Evolutionary conservation across 2,329 filamentous ascomycete genomes (phyloP).

Genomic region (Tympanopsis confertula): DNA sequence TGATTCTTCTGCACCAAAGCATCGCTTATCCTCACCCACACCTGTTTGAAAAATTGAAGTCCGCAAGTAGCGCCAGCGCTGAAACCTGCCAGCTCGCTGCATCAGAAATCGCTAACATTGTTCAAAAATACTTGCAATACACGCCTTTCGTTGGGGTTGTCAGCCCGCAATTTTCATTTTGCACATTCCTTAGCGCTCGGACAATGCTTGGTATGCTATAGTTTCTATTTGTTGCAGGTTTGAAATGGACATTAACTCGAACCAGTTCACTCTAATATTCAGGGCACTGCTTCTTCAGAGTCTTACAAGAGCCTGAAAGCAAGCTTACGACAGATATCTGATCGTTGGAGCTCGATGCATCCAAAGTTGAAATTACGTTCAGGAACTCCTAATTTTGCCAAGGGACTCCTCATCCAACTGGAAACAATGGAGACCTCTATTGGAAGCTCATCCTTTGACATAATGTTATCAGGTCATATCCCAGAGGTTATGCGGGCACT

Average conservation of each 20-base stretch:
- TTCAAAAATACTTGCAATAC: slow-evolving; percentile 29
- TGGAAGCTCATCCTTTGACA: slow-evolving; percentile 5
- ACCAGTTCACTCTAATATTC: slow-evolving; percentile 10
- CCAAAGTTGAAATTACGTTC: too few relatives aligned
- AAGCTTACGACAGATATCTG: too few relatives aligned
- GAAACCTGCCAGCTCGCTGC: slow-evolving; percentile 35
- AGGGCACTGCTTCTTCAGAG: slow-evolving; percentile 7
- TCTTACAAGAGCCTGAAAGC: too few relatives aligned
- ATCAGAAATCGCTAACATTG: slow-evolving; percentile 30
- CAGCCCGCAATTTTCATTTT: slow-evolving; percentile 29
- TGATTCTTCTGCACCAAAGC: slow-evolving; percentile 33
- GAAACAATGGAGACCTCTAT: too few relatives aligned
- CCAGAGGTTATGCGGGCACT: slow-evolving; percentile 3
- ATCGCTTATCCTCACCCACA: slow-evolving; percentile 28
- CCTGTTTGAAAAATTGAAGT: slow-evolving; percentile 15
- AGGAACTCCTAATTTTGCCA: too few relatives aligned
- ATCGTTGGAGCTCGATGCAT: too few relatives aligned
- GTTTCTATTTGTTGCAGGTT: too few relatives aligned
- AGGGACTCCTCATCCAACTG: too few relatives aligned
- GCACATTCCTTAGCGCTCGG: slow-evolving; percentile 30
- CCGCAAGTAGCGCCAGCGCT: slow-evolving; percentile 31
- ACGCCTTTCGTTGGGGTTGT: slow-evolving; percentile 12
- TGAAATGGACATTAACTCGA: slow-evolving; percentile 9
- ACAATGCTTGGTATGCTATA: slow-evolving; percentile 22
- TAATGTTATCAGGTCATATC: slow-evolving; percentile 10